Conservation (phyloP, 805 yeast genomes). For the Candida chilensis region DNA sequence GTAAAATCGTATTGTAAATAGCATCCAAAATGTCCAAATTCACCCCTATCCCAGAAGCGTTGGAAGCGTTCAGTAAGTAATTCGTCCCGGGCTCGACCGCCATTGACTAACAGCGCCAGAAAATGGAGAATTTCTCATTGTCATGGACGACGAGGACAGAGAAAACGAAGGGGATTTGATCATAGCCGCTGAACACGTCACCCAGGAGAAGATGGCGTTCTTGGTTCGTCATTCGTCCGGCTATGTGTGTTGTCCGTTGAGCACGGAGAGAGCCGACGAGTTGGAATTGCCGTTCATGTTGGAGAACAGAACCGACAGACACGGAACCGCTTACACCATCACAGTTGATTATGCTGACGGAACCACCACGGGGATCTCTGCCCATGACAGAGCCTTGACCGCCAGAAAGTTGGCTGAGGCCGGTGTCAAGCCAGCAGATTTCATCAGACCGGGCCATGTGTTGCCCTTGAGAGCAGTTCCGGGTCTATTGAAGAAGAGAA, state of each 20-base stretch:
- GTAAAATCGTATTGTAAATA: too few species aligned
- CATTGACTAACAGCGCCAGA: constrained; percentile 12
- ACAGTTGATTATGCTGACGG: constrained; percentile 83
- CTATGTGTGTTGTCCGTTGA: constrained; percentile 86
- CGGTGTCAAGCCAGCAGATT: constrained; percentile 46
- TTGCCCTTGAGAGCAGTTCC: constrained; percentile 87
- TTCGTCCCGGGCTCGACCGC: neutral
- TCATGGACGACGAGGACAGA: constrained; percentile 94
- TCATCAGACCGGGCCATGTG: constrained; percentile 89
- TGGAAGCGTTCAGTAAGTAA: constrained; percentile 52
- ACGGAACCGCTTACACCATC: constrained; percentile 94
- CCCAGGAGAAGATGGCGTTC: constrained; percentile 89
- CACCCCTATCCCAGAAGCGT: constrained; percentile 57
- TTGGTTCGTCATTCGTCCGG: constrained; percentile 84
- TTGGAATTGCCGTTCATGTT: constrained; percentile 77
- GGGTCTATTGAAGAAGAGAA: constrained; percentile 71
- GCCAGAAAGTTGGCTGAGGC: constrained; percentile 63
- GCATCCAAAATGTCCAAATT: too few species aligned
- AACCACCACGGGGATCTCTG: constrained; percentile 95
- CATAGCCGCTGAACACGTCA: constrained; percentile 77
- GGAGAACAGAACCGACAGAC: constrained; percentile 58
- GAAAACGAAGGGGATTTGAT: constrained; percentile 98
- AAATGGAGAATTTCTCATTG: constrained; percentile 78
- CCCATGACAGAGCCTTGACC: constrained; percentile 87
- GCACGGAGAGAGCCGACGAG: constrained; percentile 68